Base-by-base conservation (phyloP, 306 rosid genomes). In the Hippophae rhamnoides region DNA sequence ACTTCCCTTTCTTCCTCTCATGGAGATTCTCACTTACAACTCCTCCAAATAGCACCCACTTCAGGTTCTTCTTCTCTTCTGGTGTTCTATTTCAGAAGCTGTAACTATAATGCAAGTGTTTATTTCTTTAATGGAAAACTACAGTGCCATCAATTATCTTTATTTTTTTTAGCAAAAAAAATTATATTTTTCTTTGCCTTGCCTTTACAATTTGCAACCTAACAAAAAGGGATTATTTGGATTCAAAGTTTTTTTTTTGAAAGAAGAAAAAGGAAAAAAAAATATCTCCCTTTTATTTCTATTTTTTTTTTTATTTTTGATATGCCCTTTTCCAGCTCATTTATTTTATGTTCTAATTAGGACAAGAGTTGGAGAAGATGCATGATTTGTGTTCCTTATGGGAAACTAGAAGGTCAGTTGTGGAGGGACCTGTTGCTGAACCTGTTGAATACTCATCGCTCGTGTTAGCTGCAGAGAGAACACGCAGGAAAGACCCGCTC, bases 401-500 rank as follows among this genome's bases (percentile, higher is more conserved):
- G 75, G 68, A 59, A 65, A 67, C 63, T 31, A 59, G 44, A 57
- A 72, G 65, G 70, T 58, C 64, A 44, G 25, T 52, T 38, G 72
- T 65, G 64, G 85, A 70, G 61, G 82, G 70, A 42, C 85, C 85
- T 9, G 14, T 14, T 18, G 58, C 14, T 45, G 77, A 64, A 47
- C 74, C 85, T 46, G 47, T 70, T 52, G 73, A 76, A 50, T 45
- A 55, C 54, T 61, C 79, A 10, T 64, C 72, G 23, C 27, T 76
- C 49, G 70, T 71, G 51, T 64, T 80, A 65, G 82, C 85, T 53
- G 72, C 75, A 43, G 58, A 70, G 72, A 68, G 78, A 51, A 80
- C 85, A 18, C 79, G 38, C 10, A 62, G 85, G 50, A 76, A 76
- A 73, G 85, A 80, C 41, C 82, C 82, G 52, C 79, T 80, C 10